Evolutionary conservation across 345 rosid species (phyloP).

Genomic region (Microcos paniculata): DNA sequence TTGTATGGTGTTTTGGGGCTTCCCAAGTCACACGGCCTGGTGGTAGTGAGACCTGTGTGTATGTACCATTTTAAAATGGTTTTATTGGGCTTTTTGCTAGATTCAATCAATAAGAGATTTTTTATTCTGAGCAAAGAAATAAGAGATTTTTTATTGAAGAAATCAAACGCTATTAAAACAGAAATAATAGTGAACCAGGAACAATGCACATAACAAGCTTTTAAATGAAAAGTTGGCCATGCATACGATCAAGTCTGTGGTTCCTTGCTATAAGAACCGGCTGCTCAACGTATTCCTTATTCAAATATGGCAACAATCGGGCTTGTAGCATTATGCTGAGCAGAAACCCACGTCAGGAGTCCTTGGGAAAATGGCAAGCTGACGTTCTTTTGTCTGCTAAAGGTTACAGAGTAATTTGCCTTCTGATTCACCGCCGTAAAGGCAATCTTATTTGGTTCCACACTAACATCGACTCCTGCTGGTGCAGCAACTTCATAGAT

Average conservation of each 20-base stretch:
- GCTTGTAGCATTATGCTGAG: constrained; percentile 17
- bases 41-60: too few relatives aligned
- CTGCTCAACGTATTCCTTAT: neutral
- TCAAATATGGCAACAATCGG: constrained; percentile 18
- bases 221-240: neutral
- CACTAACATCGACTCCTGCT: constrained; percentile 18
- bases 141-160: neutral
- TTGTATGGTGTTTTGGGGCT: too few relatives aligned
- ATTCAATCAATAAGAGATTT: too few relatives aligned
- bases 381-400: neutral
- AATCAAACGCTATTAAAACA: neutral
- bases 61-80: too few relatives aligned
- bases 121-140: too few relatives aligned
- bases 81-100: too few relatives aligned
- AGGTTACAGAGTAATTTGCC: constrained; percentile 22
- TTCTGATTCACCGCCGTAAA: constrained; percentile 26
- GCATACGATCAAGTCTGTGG: neutral
- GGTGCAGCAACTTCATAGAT: constrained; percentile 16
- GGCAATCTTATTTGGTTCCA: neutral
- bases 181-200: neutral
- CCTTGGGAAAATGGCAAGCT: constrained; percentile 20
- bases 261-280: neutral
- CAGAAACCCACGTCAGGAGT: constrained; percentile 27
- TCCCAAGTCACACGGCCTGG: too few relatives aligned
- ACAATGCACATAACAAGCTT: neutral